phyloP scores from a whole-genome alignment of 768 basidiomycete species.

The Suillus bovinus region DNA sequence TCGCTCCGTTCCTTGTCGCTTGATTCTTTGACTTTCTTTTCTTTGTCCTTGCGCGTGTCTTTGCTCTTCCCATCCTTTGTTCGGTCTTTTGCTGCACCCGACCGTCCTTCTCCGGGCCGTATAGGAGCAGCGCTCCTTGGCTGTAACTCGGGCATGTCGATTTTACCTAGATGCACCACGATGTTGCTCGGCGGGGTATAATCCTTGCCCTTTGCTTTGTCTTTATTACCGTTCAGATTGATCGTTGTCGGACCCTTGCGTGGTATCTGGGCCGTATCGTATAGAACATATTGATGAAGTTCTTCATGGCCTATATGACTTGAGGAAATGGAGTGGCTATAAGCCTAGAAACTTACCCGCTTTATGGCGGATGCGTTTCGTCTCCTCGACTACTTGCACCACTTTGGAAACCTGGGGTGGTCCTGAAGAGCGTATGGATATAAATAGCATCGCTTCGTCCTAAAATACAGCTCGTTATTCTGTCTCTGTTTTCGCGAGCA shows the following conservation, averaged over 20 bases:
- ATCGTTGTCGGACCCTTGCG: conserved; percentile 66
- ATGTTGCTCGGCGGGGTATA: conserved; percentile 72
- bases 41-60: neutral
- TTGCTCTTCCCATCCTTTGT: conserved; percentile 7
- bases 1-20: conserved; percentile 30
- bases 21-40: neutral
- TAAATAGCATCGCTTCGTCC: conserved; percentile 83
- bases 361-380: conserved; percentile 76
- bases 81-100: neutral
- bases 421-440: conserved; percentile 67
- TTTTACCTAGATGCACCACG: conserved; percentile 80
- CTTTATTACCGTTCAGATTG: conserved; percentile 51
- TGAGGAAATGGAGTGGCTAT: conserved; percentile 16
- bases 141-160: conserved; percentile 81
- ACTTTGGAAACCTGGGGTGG: conserved; percentile 73
- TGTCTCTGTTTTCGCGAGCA: neutral
- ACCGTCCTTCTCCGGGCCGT: conserved; percentile 16
- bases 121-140: conserved; percentile 39
- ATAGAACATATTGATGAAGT: conserved; percentile 74
- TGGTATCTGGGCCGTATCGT: conserved; percentile 49
- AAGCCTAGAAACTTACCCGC: conserved; percentile 45
- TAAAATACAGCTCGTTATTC: conserved; percentile 24
- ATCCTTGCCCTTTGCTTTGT: conserved; percentile 44
- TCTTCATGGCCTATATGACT: conserved; percentile 56
- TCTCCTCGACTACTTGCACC: conserved; percentile 76